Percentiles rank a stretch among this genome's conserved stretches.
These are phyloP conservation scores for Erucastrum elatum DNA, from an alignment of 345 rosid genomes.

Conservation along the genomic window DNA sequence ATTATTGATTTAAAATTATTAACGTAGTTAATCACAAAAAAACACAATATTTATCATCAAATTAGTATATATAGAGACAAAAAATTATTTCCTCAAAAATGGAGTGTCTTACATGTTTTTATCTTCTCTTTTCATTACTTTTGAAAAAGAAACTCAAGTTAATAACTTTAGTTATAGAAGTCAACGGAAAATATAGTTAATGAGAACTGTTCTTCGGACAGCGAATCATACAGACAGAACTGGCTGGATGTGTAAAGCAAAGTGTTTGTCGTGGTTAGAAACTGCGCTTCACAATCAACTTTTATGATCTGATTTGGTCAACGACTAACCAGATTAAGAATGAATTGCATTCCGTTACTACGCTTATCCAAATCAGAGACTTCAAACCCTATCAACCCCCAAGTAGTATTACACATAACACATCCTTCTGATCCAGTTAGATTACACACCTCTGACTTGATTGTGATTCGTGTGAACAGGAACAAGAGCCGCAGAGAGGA, in stretches of 20 bases:
- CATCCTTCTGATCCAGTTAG: neutral
- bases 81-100: too few relatives aligned
- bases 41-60: neutral
- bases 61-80: neutral
- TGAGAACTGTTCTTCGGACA: slow-evolving; percentile 12
- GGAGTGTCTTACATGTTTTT: neutral
- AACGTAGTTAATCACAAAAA: neutral
- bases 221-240: slow-evolving; percentile 6
- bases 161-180: neutral
- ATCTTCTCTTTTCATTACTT: neutral
- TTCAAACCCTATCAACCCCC: slow-evolving; percentile 3
- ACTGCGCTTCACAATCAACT: neutral
- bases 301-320: neutral
- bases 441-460: neutral
- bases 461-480: slow-evolving; percentile 4
- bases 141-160: neutral
- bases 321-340: neutral
- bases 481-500: slow-evolving; percentile 28
- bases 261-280: neutral
- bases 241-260: slow-evolving; percentile 8
- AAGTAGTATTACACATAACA: neutral
- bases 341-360: slow-evolving; percentile 30
- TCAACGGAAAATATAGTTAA: slow-evolving; percentile 34
- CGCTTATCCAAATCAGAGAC: neutral
- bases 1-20: too few relatives aligned